A percentile compares a stretch with the other conserved stretches of the same genome.
phyloP scores from a whole-genome alignment of 345 rosid genomes.

The Acer campestre region DNA sequence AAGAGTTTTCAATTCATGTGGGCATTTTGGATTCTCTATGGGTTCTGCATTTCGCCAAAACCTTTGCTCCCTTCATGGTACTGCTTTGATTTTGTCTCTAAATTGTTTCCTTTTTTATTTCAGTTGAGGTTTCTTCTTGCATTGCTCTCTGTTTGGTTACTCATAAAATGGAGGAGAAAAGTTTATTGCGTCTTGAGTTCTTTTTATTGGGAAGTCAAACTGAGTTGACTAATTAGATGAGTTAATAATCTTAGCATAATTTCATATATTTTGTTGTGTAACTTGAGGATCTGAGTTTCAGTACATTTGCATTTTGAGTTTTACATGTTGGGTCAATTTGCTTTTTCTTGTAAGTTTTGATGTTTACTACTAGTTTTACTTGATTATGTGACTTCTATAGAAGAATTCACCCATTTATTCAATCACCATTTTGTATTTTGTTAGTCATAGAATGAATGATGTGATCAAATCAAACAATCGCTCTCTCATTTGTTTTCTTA shows the following conservation, averaged over 20 bases:
- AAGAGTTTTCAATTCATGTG: conserved; percentile 18
- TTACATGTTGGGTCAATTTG: neutral
- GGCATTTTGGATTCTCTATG: conserved; percentile 26
- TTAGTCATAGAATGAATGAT: conserved; percentile 9
- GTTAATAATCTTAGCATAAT: neutral
- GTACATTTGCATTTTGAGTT: conserved; percentile 6
- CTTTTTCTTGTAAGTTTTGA: neutral
- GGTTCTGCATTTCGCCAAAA: conserved; percentile 22
- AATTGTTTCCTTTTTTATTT: neutral
- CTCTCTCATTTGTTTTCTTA: no score
- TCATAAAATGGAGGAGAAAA: conserved; percentile 1
- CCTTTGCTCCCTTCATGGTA: conserved; percentile 34
- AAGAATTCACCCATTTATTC: neutral
- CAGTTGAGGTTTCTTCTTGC: neutral
- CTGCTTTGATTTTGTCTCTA: neutral
- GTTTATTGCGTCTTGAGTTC: conserved; percentile 28
- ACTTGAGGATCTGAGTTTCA: neutral
- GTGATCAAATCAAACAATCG: neutral
- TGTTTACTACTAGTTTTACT: conserved; percentile 1
- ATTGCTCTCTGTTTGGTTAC: conserved; percentile 21
- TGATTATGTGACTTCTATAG: neutral
- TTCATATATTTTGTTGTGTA: neutral
- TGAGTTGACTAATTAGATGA: conserved; percentile 14
- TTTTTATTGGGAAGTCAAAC: conserved; percentile 23
- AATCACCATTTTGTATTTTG: neutral